Evolutionary conservation across 768 basidiomycete species (phyloP), one percentile per base, ranked within the genome.

Genomic region (Termitomyces sp.): DNA sequence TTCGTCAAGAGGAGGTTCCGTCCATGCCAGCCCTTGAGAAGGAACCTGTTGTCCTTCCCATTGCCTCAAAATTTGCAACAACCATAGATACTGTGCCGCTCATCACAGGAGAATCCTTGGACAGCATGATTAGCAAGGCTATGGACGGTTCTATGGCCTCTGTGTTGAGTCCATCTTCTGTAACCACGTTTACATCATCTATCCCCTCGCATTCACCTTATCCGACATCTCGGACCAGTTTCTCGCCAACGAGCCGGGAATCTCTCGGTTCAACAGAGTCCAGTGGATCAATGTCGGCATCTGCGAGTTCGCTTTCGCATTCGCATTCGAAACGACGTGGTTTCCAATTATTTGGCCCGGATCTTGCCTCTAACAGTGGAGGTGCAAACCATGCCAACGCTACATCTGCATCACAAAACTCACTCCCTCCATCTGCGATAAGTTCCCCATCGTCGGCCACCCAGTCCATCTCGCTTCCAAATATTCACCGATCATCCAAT

Each of bases 31-130:
- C 57, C 40, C 30, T 62, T 18, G 67, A 67, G 26, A 72, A 64
- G 50, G 72, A 72, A 41, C 64, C 69, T 1, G 65, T 77, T 35
- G 65, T 71, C 8, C 72, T 81, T 23, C 80, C 81, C 26, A 82
- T 82, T 57, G 80, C 80, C 4, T 76, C 72, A 18, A 70, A 71
- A 59, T 84, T 82, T 62, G 80, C 77, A 12, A 79, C 75, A 1
- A 74, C 74, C 6, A 56, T 72, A 26, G 63, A 55, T 41, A 35
- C 59, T n/a, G 59, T 50, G 13, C 55, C 57, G 6, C 51, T 48
- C 26, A 54, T 47, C 13, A 47, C 54, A 32, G 66, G 60, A 33
- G 57, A 58, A 38, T 55, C 63, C 33, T 14, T 56, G 54, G 47
- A 50, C 36, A 60, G 56, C 38, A 58, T 53, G 53, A 56, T 53